Conservation (phyloP, 2,329 filamentous ascomycete genomes). For the Fusarium zealandicum region DNA sequence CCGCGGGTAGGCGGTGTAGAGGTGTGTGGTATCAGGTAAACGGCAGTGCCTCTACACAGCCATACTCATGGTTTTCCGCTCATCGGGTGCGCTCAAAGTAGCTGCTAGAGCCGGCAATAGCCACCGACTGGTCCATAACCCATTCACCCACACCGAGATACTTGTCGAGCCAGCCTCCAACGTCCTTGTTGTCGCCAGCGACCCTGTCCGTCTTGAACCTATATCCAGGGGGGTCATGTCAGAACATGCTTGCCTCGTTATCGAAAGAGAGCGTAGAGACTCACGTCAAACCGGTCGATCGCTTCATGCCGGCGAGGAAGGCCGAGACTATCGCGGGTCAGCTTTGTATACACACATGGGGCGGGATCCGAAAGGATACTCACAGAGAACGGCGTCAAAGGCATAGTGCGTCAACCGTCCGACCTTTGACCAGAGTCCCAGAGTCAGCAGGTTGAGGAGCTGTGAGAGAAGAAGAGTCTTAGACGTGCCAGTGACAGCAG, state of each 20-base stretch:
- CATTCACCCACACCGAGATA: constrained; percentile 96
- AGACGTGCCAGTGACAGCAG: constrained; percentile 41
- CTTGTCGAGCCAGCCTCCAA: constrained; percentile 88
- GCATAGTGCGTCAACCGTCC: constrained; percentile 93
- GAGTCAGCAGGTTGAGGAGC: constrained; percentile 72
- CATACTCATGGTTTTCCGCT: neutral
- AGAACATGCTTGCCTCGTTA: constrained; percentile 25
- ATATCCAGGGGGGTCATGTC: constrained; percentile 55
- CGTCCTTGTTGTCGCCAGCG: constrained; percentile 78
- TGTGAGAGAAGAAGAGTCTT: constrained; percentile 49
- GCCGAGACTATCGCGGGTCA: constrained; percentile 75
- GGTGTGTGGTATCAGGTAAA: constrained; percentile 29
- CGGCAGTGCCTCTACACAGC: neutral
- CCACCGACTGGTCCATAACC: constrained; percentile 97
- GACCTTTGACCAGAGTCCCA: constrained; percentile 79
- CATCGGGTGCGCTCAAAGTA: constrained; percentile 92
- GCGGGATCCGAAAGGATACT: constrained; percentile 44
- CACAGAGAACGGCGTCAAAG: constrained; percentile 93
- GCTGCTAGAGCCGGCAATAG: constrained; percentile 83
- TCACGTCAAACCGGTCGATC: constrained; percentile 97
- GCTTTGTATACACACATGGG: too few relatives aligned
- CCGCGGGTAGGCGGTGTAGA: constrained; percentile 12
- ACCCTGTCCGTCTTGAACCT: constrained; percentile 90
- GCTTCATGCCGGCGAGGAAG: constrained; percentile 95
- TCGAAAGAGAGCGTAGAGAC: constrained; percentile 50